A percentile compares a stretch with the other conserved stretches of the same genome.
Evolutionary conservation across 2,329 filamentous ascomycete genomes (phyloP).

Genomic region (Colletotrichum salicis): DNA sequence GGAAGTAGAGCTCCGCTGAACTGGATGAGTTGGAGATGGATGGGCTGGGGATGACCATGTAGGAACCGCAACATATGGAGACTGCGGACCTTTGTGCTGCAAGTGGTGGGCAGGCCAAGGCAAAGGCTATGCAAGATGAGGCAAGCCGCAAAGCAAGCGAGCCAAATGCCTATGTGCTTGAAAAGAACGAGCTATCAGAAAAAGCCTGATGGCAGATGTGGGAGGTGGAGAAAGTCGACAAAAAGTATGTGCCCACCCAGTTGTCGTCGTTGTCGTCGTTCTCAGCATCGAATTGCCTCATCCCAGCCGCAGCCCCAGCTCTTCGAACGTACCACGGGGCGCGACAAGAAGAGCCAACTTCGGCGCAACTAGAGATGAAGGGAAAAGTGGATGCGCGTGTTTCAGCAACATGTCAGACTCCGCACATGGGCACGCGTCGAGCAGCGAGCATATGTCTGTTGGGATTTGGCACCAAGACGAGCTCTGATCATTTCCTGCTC

Average conservation of each 20-base stretch:
- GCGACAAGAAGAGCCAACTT: constrained; percentile 17
- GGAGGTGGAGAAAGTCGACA: neutral
- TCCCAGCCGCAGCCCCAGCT: constrained; percentile 3
- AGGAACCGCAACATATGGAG: constrained; percentile 14
- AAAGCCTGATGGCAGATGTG: no score
- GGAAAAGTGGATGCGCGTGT: constrained; percentile 25
- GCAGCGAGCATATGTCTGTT: constrained; percentile 10
- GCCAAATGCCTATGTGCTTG: no score
- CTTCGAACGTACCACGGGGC: neutral
- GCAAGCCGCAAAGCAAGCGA: neutral
- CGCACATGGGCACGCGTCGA: constrained; percentile 30
- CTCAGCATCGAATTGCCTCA: constrained; percentile 11
- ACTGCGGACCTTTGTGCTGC: constrained; percentile 4
- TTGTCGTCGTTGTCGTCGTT: neutral
- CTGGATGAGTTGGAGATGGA: constrained; percentile 14
- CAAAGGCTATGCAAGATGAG: constrained; percentile 10
- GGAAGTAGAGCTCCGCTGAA: constrained; percentile 12
- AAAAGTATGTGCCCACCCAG: neutral
- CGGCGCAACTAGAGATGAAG: constrained; percentile 16
- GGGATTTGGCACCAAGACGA: neutral
- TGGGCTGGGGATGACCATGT: constrained; percentile 20
- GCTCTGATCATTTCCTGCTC: constrained; percentile 34
- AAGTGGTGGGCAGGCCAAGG: constrained; percentile 10
- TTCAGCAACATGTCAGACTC: constrained; percentile 31
- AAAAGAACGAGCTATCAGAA: no score